phyloP scores from a whole-genome alignment of 2,329 filamentous ascomycete genomes.

The Raffaelea deltoideospora region DNA sequence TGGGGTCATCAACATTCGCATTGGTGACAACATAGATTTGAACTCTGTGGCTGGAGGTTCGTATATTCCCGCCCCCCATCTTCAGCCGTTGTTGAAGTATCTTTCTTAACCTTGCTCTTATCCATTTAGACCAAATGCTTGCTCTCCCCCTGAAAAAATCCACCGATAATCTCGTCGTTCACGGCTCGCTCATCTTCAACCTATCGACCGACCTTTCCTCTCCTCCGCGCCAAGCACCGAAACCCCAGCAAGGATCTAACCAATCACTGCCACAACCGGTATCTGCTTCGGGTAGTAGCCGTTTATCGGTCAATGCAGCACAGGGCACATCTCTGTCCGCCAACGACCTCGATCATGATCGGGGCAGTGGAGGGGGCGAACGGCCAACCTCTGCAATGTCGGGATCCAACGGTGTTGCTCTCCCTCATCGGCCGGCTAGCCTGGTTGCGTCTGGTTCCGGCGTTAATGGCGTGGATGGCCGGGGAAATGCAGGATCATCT shows the following conservation, averaged over 20 bases:
- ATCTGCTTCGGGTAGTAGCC: slow-evolving; percentile 23
- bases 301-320: slow-evolving; percentile 26
- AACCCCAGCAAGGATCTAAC: slow-evolving; percentile 4
- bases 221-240: slow-evolving; percentile 38
- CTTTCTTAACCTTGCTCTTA: slow-evolving; percentile 2
- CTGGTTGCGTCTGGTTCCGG: slow-evolving; percentile 21
- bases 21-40: slow-evolving; percentile 88
- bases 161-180: slow-evolving; percentile 92
- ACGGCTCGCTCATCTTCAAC: slow-evolving; percentile 94
- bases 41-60: slow-evolving; percentile 80
- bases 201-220: slow-evolving; percentile 75
- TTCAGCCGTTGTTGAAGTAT: slow-evolving; percentile 1
- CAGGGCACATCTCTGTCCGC: slow-evolving; percentile 27
- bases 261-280: slow-evolving; percentile 4
- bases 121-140: slow-evolving; percentile 76
- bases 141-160: slow-evolving; percentile 95
- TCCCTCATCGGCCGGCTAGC: slow-evolving; percentile 33
- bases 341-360: slow-evolving; percentile 26
- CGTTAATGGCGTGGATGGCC: slow-evolving; percentile 18
- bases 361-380: no score
- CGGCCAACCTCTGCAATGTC: slow-evolving; percentile 39
- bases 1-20: slow-evolving; percentile 90
- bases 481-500: no score
- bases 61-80: neutral
- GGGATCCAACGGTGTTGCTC: slow-evolving; percentile 25